A percentile compares a stretch with the other conserved stretches of the same genome.
Conservation (phyloP, 495 filamentous ascomycete species). For the Tuber melanosporum region DNA sequence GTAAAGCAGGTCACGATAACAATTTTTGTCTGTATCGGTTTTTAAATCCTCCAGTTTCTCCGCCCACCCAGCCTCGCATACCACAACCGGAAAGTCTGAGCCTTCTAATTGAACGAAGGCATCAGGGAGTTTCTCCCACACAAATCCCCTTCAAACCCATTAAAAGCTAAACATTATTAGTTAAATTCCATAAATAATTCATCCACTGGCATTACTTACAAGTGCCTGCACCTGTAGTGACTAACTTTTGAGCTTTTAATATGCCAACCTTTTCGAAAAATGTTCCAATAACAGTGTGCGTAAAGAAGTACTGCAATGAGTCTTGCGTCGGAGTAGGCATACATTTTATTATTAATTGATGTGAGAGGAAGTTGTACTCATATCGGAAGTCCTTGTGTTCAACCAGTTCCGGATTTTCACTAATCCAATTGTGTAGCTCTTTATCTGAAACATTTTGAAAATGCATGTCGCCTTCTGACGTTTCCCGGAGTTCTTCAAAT, state of each 20-base stretch:
- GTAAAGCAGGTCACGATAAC: not conserved
- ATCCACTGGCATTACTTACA: not conserved
- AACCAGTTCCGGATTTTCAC: not conserved
- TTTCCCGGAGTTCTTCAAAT: not conserved
- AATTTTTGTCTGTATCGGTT: not conserved
- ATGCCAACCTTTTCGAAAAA: not conserved
- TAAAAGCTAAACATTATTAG: not conserved
- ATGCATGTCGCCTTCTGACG: not conserved
- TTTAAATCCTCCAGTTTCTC: not conserved
- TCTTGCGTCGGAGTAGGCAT: not conserved
- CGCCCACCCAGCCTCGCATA: not conserved
- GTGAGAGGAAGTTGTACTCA: not conserved
- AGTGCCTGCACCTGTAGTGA: not conserved
- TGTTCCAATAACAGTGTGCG: not conserved
- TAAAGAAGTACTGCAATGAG: not conserved
- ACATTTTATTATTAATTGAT: not conserved
- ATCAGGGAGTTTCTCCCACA: not conserved
- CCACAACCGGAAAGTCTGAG: not conserved
- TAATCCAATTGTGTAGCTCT: not conserved
- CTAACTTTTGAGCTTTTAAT: not conserved
- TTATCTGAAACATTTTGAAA: not conserved
- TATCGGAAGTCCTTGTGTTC: not conserved
- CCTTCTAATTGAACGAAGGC: not conserved
- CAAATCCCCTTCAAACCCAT: not conserved
- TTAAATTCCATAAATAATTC: not conserved